These are phyloP conservation scores for Mycena epipterygia DNA, from an alignment of 768 basidiomycete genomes.

Conservation along the genomic window DNA sequence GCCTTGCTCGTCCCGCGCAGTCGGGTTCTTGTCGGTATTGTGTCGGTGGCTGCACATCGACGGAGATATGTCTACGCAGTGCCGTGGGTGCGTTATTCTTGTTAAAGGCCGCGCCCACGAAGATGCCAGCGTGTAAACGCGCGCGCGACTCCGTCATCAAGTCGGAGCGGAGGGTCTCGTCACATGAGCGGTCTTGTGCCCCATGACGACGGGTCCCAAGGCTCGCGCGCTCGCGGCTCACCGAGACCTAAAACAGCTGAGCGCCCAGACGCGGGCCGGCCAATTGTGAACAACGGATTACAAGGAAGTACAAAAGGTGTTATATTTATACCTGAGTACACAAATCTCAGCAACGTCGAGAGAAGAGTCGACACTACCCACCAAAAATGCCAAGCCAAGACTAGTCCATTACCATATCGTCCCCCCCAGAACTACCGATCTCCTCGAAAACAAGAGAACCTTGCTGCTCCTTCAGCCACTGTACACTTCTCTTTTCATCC, in stretches of 20 bases:
- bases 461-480: conserved; percentile 91
- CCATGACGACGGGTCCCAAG: conserved; percentile 6
- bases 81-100: not conserved
- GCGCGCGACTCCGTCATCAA: conserved; percentile 4
- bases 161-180: not conserved
- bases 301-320: conserved; percentile 24
- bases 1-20: not conserved
- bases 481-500: conserved; percentile 93
- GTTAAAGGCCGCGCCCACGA: not conserved
- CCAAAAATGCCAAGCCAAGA: not conserved
- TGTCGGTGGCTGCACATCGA: conserved; percentile 18
- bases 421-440: conserved; percentile 54
- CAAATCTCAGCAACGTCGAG: conserved; percentile 8
- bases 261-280: conserved; percentile 3
- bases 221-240: too few relatives aligned
- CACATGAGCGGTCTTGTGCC: conserved; percentile 8
- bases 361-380: not conserved
- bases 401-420: conserved; percentile 52
- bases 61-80: not conserved
- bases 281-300: conserved; percentile 25
- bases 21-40: conserved; percentile 27
- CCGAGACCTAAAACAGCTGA: not conserved
- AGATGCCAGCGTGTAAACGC: conserved; percentile 2
- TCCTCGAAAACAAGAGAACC: conserved; percentile 83
- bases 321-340: conserved; percentile 18